These are phyloP conservation scores for Calocybe gangraenosa DNA, from an alignment of 768 basidiomycete species.

Conservation along the genomic window DNA sequence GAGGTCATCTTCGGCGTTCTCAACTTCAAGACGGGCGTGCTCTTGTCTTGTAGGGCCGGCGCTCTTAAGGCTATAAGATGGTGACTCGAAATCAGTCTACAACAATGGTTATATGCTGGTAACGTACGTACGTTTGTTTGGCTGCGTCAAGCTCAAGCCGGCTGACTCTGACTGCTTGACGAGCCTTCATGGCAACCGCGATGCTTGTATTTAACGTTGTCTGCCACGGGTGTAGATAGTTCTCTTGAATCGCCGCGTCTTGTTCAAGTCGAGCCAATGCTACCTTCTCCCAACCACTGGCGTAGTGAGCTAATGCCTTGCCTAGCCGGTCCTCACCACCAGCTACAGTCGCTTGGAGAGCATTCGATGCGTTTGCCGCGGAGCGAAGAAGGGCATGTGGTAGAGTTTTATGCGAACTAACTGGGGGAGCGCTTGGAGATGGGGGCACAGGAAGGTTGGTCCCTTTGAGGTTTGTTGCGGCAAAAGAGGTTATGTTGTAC, in stretches of 20 bases:
- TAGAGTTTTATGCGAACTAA: conserved; percentile 87
- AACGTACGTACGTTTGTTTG: conserved; percentile 74
- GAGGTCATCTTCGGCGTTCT: conserved; percentile 93
- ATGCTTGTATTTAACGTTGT: conserved; percentile 81
- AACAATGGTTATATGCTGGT: no score
- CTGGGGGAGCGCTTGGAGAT: conserved; percentile 50
- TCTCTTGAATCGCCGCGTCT: conserved; percentile 61
- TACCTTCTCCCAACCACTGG: conserved; percentile 78
- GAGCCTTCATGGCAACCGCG: conserved; percentile 88
- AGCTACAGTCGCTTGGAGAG: conserved; percentile 40
- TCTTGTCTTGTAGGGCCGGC: conserved; percentile 78
- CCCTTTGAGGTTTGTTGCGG: conserved; percentile 83
- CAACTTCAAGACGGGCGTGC: conserved; percentile 86
- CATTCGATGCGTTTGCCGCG: conserved; percentile 53
- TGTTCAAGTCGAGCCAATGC: conserved; percentile 76
- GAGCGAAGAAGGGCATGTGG: conserved; percentile 92
- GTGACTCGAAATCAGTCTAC: no score
- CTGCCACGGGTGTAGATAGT: conserved; percentile 83
- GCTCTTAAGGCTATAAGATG: conserved; percentile 69
- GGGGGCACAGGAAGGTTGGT: conserved; percentile 77
- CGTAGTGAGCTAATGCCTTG: conserved; percentile 74
- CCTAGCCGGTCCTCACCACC: conserved; percentile 63
- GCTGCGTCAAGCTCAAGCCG: conserved; percentile 88
- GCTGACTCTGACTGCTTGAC: conserved; percentile 75
- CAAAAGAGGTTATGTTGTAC: conserved; percentile 76